Conservation (phyloP, 2,329 filamentous ascomycete genomes). For the Exophiala aquamarina region DNA sequence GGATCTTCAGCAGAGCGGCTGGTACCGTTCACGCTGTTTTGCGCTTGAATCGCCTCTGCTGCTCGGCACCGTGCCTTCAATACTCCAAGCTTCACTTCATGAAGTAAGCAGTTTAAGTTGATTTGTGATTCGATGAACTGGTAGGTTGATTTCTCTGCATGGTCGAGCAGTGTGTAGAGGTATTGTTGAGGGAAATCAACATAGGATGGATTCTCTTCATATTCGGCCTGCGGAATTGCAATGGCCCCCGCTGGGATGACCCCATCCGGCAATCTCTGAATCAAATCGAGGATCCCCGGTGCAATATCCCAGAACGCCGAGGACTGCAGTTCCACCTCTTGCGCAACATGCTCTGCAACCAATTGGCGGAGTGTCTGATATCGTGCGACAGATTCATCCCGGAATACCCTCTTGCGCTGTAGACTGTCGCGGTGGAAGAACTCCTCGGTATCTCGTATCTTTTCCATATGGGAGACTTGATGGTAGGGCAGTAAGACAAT, state of each 20-base stretch:
- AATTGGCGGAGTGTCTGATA: conserved; percentile 74
- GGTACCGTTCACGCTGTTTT: conserved; percentile 31
- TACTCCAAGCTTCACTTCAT: conserved; percentile 82
- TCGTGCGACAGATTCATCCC: conserved; percentile 70
- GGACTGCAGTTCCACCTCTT: conserved; percentile 86
- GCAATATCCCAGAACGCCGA: conserved; percentile 98
- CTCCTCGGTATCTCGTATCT: conserved; percentile 71
- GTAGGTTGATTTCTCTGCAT: conserved; percentile 89
- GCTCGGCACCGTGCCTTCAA: conserved; percentile 68
- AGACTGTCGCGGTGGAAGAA: conserved; percentile 81
- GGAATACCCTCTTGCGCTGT: conserved; percentile 69
- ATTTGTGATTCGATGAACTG: conserved; percentile 96
- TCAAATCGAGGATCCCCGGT: conserved; percentile 72
- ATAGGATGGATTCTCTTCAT: conserved; percentile 83
- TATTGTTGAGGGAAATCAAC: conserved; percentile 83
- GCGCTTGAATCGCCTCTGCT: conserved; percentile 63
- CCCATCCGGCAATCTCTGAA: conserved; percentile 60
- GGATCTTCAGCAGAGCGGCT: conserved; percentile 37
- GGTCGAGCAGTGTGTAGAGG: conserved; percentile 77
- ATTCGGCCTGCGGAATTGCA: conserved; percentile 75
- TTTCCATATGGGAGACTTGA: conserved; percentile 70
- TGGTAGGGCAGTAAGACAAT: conserved; percentile 82
- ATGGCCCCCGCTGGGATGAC: conserved; percentile 46
- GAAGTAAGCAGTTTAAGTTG: conserved; percentile 83
- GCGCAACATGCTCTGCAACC: conserved; percentile 79